Evolutionary conservation across 495 filamentous ascomycete species (phyloP).

Genomic region (Penicillium parvum): DNA sequence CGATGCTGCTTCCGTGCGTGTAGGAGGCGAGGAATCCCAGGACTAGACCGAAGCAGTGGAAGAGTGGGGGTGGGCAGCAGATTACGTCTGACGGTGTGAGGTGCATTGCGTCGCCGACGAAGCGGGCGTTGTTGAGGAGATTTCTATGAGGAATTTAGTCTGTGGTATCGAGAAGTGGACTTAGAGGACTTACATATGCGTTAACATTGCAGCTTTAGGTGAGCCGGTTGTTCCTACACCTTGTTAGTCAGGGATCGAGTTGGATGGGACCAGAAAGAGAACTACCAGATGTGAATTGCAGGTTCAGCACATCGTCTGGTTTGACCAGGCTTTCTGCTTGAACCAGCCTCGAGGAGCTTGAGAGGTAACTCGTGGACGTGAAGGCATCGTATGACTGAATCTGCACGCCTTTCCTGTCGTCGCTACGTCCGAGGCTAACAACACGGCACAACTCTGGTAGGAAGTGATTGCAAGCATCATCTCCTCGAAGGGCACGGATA

Average conservation of each 20-base stretch:
- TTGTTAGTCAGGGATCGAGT: background rate
- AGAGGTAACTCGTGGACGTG: background rate
- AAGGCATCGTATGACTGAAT: constrained; percentile 14
- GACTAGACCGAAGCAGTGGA: constrained; percentile 82
- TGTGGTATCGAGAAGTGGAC: background rate
- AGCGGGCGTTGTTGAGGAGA: constrained; percentile 76
- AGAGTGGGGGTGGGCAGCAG: constrained; percentile 73
- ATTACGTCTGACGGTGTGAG: constrained; percentile 61
- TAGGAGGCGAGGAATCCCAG: constrained; percentile 81
- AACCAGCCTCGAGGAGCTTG: background rate
- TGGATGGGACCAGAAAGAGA: constrained; percentile 32
- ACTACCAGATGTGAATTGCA: constrained; percentile 83
- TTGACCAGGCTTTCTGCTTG: constrained; percentile 30
- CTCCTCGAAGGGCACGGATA: constrained; percentile 5
- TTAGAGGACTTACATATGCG: constrained; percentile 57
- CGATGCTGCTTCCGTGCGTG: constrained; percentile 58
- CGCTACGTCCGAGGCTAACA: constrained; percentile 5
- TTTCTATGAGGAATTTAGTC: constrained; percentile 26
- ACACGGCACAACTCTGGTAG: constrained; percentile 13
- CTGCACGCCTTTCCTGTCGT: constrained; percentile 1
- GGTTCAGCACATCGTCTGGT: constrained; percentile 67
- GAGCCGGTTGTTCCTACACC: constrained; percentile 59
- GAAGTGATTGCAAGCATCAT: background rate
- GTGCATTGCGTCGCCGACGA: constrained; percentile 69
- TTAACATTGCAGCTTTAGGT: constrained; percentile 82